Conservation (phyloP, 2,329 filamentous ascomycete genomes). For the Epichloe sp. region DNA sequence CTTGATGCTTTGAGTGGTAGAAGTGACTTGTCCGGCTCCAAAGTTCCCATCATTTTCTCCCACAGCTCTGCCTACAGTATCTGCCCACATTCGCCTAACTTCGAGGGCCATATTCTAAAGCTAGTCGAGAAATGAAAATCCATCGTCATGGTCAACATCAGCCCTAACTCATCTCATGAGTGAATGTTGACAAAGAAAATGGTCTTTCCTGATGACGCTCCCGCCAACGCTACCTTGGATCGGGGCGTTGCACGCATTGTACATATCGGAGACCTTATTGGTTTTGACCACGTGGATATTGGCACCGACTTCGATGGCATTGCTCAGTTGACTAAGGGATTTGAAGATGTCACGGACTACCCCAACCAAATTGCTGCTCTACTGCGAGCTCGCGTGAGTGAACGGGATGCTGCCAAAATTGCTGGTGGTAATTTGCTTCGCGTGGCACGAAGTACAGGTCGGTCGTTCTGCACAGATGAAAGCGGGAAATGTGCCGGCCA, state of each 20-base stretch:
- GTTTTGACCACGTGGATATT: constrained; percentile 76
- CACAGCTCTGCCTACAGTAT: constrained; percentile 72
- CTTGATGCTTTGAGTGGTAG: constrained; percentile 59
- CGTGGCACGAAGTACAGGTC: constrained; percentile 66
- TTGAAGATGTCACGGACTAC: constrained; percentile 78
- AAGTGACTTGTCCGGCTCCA: constrained; percentile 54
- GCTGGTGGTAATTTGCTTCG: constrained; percentile 70
- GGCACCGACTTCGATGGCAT: constrained; percentile 88
- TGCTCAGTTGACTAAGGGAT: constrained; percentile 47
- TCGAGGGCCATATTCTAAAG: constrained; percentile 69
- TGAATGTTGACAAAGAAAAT: constrained; percentile 40
- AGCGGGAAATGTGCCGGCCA: constrained; percentile 33
- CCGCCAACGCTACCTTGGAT: constrained; percentile 56
- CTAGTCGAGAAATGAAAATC: constrained; percentile 61
- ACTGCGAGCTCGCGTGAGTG: constrained; percentile 58
- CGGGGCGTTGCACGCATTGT: constrained; percentile 72
- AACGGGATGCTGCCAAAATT: constrained; percentile 60
- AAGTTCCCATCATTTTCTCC: constrained; percentile 76
- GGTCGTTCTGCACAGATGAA: constrained; percentile 57
- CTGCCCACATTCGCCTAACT: constrained; percentile 83
- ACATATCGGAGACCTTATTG: constrained; percentile 71
- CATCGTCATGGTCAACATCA: constrained; percentile 86
- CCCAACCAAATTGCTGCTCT: constrained; percentile 67
- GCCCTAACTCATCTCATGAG: constrained; percentile 67
- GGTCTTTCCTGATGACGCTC: constrained; percentile 60